Base-by-base conservation (phyloP, 2,329 filamentous ascomycete genomes). In the Phoma sp. region DNA sequence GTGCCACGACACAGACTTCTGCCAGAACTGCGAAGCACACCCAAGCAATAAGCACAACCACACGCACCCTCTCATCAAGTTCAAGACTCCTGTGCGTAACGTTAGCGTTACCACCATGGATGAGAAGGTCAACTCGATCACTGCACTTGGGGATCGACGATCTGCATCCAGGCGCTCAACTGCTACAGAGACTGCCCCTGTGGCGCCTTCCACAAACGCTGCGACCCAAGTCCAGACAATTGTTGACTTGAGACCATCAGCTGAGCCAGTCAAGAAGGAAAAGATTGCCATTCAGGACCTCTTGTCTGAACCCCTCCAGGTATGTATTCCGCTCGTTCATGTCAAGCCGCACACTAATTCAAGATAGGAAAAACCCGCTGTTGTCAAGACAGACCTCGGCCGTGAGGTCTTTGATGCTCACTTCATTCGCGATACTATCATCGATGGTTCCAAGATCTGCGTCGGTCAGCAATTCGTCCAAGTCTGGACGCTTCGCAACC, bases 21-120 rank as follows among this genome's bases (percentile, higher is more conserved):
- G 95, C 74, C 91, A 90, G 71, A 90, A 85, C 71, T 99, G 95
- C 78, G 96, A 99, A 79, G 92, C 94, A 43, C 87, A 87, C 68
- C 95, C 95, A 7, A 82, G 82, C 61, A 94, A 96, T 76, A 81
- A 80, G 21, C 95, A 99, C 81, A 97, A 98, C 81, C 88, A 87
- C 76, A 96, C 93, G n/a, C 95, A 99, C 69, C 95, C 95, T 25
- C 81, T 99, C 66, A 92, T 99, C 81, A 97, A 96, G 80, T 92
- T 99, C 82, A 96, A 92, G 84, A 96, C 91, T 2, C 90, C 94
- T 9, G 89, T 99, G 43, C 90, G 91, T 64, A 89, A 91, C 64
- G 91, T 96, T 32, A 93, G 86, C 59, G 90, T 99, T 47, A 93
- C 87, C 44, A 98, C 94, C 8, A 83, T 89, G 61, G 89, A 89